A percentile compares a stretch with the other conserved stretches of the same genome.
phyloP scores from a whole-genome alignment of 352 stramenopile genomes.

The Globisporangium cystogenes region DNA sequence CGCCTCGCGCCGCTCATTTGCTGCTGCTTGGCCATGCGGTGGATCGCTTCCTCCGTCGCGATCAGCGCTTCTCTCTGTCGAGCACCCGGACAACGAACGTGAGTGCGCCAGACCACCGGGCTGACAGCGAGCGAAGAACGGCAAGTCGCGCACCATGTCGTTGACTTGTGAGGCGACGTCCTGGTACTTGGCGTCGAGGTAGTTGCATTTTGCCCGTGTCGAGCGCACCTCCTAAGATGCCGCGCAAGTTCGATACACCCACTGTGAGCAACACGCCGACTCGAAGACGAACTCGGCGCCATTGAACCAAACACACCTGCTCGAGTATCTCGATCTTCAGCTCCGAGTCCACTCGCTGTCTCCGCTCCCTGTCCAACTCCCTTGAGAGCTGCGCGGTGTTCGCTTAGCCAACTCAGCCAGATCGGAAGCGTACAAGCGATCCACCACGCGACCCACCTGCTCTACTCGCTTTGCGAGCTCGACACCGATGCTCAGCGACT shows the following conservation, averaged over 20 bases:
- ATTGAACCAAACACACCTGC: constrained; percentile 4
- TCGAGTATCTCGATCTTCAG: constrained; percentile 34
- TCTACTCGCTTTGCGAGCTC: constrained; percentile 26
- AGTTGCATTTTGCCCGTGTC: constrained; percentile 31
- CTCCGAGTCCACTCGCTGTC: constrained; percentile 22
- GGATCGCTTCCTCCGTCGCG: neutral
- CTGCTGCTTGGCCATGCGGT: neutral
- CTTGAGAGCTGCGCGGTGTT: constrained; percentile 19
- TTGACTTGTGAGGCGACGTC: constrained; percentile 24
- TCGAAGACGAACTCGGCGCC: neutral
- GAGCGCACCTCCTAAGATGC: constrained; percentile 26
- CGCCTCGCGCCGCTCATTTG: no score
- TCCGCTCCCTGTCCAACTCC: constrained; percentile 21
- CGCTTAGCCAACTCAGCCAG: neutral
- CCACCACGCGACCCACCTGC: constrained; percentile 13
- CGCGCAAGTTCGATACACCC: no score
- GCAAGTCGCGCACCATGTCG: constrained; percentile 22
- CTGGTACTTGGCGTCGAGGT: constrained; percentile 35
- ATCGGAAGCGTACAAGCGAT: neutral
- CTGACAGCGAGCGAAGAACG: neutral
- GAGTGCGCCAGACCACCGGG: neutral
- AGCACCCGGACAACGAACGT: neutral
- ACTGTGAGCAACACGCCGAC: neutral
- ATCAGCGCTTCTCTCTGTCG: neutral
- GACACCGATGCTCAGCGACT: constrained; percentile 29